phyloP scores from a whole-genome alignment of 1,139 yeast genomes.

The Casaregolazyma lundiana region DNA sequence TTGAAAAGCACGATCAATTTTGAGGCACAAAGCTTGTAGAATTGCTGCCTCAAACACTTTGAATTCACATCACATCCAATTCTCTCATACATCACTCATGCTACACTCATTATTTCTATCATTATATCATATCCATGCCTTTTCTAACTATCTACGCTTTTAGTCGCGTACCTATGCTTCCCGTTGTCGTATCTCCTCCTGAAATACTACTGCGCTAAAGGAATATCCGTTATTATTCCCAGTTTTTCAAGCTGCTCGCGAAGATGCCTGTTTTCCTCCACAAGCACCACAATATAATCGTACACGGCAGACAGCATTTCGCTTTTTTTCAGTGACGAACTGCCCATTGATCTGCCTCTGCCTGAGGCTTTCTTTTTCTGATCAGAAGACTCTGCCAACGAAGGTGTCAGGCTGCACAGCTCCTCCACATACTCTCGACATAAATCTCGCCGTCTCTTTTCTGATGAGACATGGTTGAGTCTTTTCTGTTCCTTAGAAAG shows the following conservation, averaged over 20 bases:
- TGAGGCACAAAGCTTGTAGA: no score
- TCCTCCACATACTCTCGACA: conserved; percentile 49
- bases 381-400: conserved; percentile 16
- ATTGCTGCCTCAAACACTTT: no score
- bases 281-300: conserved; percentile 28
- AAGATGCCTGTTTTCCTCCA: conserved; percentile 24
- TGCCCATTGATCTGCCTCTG: conserved; percentile 33
- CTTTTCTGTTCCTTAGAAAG: conserved; percentile 66
- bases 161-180: no score
- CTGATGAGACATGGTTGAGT: conserved; percentile 66
- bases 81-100: no score
- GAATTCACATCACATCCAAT: no score
- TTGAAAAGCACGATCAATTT: no score
- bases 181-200: not conserved
- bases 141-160: no score
- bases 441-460: conserved; percentile 66
- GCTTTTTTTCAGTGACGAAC: conserved; percentile 34
- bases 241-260: not conserved
- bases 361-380: conserved; percentile 32
- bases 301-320: conserved; percentile 33
- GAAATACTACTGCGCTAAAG: not conserved
- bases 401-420: conserved; percentile 37
- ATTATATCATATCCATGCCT: conserved; percentile 5
- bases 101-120: conserved; percentile 1
- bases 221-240: conserved; percentile 1